Percentiles rank a stretch among this genome's conserved stretches.
Conservation (phyloP, 1,284 basidiomycete species). For the Rhodotorula mucilaginosa region DNA sequence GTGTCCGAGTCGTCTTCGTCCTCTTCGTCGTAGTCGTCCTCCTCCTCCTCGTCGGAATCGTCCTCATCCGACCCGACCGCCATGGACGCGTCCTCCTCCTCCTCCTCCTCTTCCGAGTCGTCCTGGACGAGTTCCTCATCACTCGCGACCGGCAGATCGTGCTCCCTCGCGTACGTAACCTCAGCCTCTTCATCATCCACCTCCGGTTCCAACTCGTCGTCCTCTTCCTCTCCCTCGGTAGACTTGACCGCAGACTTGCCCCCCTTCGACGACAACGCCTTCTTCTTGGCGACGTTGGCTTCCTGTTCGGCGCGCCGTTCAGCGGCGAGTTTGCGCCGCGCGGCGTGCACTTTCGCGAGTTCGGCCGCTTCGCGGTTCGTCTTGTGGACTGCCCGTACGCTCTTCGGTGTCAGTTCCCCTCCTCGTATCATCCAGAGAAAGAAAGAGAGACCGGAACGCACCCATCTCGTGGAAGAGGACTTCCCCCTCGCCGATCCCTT, state of each 20-base stretch:
- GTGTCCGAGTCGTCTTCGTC: slow-evolving; percentile 34
- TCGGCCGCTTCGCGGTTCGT: slow-evolving; percentile 57
- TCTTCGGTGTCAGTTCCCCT: not conserved
- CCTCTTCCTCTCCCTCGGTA: slow-evolving; percentile 50
- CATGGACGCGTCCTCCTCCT: slow-evolving; percentile 17
- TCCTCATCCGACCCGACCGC: slow-evolving; percentile 31
- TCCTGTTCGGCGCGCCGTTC: slow-evolving; percentile 81
- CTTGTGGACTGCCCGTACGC: slow-evolving; percentile 37
- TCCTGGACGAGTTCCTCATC: slow-evolving; percentile 45
- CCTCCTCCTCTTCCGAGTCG: slow-evolving; percentile 30
- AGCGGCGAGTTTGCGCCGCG: slow-evolving; percentile 68
- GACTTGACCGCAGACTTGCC: no score
- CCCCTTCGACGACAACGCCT: no score
- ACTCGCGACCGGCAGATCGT: slow-evolving; percentile 31
- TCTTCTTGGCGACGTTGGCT: slow-evolving; percentile 77
- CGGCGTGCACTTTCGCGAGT: slow-evolving; percentile 70
- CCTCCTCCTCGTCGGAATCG: slow-evolving; percentile 6
- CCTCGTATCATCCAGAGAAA: no score
- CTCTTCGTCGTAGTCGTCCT: slow-evolving; percentile 8
- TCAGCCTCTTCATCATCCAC: slow-evolving; percentile 59
- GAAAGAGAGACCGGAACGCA: slow-evolving; percentile 11
- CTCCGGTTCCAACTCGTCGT: slow-evolving; percentile 50
- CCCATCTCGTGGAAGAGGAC: slow-evolving; percentile 78
- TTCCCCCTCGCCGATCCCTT: slow-evolving; percentile 58
- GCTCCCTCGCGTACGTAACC: slow-evolving; percentile 20